Conservation (phyloP, 257 asterid species). For the Coffea canephora region DNA sequence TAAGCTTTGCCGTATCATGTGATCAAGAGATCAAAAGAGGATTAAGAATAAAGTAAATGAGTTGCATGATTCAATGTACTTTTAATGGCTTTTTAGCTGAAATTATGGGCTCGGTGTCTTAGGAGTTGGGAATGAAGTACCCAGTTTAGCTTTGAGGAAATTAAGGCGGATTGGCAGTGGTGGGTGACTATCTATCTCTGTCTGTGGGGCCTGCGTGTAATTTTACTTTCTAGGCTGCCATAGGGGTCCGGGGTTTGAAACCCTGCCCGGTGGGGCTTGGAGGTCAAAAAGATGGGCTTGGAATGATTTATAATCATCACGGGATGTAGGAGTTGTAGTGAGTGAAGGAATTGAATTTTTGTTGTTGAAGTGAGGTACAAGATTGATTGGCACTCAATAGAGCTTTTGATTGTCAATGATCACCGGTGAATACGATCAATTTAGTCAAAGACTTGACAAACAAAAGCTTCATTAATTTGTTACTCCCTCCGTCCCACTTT, state of each 20-base stretch:
- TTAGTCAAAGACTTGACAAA: not conserved
- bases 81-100: conserved; percentile 5
- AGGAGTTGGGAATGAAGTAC: not conserved
- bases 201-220: not conserved
- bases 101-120: conserved; percentile 22
- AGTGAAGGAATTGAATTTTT: not conserved
- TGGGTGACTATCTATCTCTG: conserved; percentile 13
- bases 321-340: not conserved
- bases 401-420: not conserved
- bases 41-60: not conserved
- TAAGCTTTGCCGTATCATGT: not conserved
- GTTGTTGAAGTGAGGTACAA: conserved; percentile 8
- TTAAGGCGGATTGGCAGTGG: conserved; percentile 45
- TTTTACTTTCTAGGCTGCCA: not conserved
- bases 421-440: not conserved
- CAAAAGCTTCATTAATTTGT: not conserved
- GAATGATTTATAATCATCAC: conserved; percentile 19
- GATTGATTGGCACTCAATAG: not conserved
- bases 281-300: conserved; percentile 25
- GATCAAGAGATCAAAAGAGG: not conserved
- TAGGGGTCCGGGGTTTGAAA: not conserved
- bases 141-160: conserved; percentile 21
- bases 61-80: not conserved
- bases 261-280: not conserved
- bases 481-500: not conserved